Evolutionary conservation across 1,139 yeast species (phyloP).

Genomic region (Magnusiomyces suaveolens): DNA sequence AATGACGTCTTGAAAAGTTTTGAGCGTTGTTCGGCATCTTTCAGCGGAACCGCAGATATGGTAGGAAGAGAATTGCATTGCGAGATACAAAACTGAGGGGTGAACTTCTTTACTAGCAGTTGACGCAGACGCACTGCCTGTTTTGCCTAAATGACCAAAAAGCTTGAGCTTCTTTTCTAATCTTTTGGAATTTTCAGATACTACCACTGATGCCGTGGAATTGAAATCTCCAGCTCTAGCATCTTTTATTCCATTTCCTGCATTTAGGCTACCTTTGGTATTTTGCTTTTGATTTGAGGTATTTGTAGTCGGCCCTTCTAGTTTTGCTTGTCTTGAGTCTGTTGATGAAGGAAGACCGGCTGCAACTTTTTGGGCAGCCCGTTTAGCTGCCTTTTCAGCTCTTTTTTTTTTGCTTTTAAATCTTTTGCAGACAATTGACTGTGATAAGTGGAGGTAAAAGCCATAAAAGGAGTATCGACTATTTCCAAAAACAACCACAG

Average conservation of each 20-base stretch:
- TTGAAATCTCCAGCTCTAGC: not conserved
- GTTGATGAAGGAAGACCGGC: slow-evolving; percentile 24
- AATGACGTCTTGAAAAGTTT: slow-evolving; percentile 74
- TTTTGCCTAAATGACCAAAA: slow-evolving; percentile 73
- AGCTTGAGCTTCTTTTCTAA: slow-evolving; percentile 38
- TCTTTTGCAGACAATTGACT: slow-evolving; percentile 60
- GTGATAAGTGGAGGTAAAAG: slow-evolving; percentile 10
- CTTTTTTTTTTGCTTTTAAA: slow-evolving; percentile 75
- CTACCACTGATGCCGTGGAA: slow-evolving; percentile 1
- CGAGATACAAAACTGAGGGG: slow-evolving; percentile 71
- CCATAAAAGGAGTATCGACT: slow-evolving; percentile 4
- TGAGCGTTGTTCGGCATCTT: slow-evolving; percentile 76
- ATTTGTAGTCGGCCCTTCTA: not conserved
- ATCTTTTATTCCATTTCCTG: not conserved
- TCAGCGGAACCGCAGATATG: slow-evolving; percentile 83
- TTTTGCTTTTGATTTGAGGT: slow-evolving; percentile 6
- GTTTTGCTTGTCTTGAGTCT: slow-evolving; percentile 13
- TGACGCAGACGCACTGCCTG: slow-evolving; percentile 23
- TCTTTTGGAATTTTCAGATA: slow-evolving; percentile 5
- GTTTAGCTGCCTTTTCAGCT: slow-evolving; percentile 82
- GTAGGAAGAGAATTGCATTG: slow-evolving; percentile 74
- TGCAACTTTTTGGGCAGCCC: slow-evolving; percentile 59
- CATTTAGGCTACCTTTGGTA: slow-evolving; percentile 5
- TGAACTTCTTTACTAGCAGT: slow-evolving; percentile 55
- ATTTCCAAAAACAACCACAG: slow-evolving; percentile 8